phyloP scores from a whole-genome alignment of 2,329 filamentous ascomycete species.

The Arthrobotrys pseudoclavata region DNA sequence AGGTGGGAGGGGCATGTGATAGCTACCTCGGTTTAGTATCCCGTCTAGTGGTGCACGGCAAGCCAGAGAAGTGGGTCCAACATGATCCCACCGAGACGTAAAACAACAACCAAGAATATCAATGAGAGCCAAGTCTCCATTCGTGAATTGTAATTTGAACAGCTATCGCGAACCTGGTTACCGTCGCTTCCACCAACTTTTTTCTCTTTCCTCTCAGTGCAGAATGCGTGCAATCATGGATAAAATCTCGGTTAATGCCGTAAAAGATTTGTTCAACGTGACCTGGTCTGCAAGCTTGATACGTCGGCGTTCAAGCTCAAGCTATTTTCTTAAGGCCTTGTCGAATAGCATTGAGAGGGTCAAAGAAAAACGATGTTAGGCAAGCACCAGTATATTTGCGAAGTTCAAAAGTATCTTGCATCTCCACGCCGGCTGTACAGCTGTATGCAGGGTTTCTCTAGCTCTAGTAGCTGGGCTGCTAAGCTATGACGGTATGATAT shows the following conservation, averaged over 20 bases:
- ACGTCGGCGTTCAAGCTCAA: slow-evolving; percentile 36
- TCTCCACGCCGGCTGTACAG: slow-evolving; percentile 13
- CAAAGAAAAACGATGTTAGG: slow-evolving; percentile 31
- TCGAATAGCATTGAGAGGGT: slow-evolving; percentile 30
- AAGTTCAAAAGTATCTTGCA: slow-evolving; percentile 32
- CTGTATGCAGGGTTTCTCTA: slow-evolving; percentile 22
- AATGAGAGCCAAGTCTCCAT: slow-evolving; percentile 7
- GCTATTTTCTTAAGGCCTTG: neutral
- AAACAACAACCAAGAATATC: slow-evolving; percentile 7
- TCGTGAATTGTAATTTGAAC: slow-evolving; percentile 14
- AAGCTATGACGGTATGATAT: slow-evolving; percentile 5
- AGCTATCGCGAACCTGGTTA: slow-evolving; percentile 19
- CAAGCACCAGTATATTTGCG: slow-evolving; percentile 24
- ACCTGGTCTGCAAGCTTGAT: slow-evolving; percentile 10
- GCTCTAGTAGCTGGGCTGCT: slow-evolving; percentile 1
- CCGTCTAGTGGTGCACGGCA: slow-evolving; percentile 5
- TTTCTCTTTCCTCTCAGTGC: neutral
- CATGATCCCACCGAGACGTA: slow-evolving; percentile 20
- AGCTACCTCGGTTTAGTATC: slow-evolving; percentile 26
- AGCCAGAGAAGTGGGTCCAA: slow-evolving; percentile 24
- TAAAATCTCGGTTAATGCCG: slow-evolving; percentile 38
- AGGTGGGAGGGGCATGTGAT: slow-evolving; percentile 36
- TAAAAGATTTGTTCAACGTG: slow-evolving; percentile 25
- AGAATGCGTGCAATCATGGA: slow-evolving; percentile 11
- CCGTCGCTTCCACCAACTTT: slow-evolving; percentile 36